Percentiles rank a stretch among this genome's conserved stretches.
phyloP scores from a whole-genome alignment of 2,329 filamentous ascomycete species.

The Dissoconium aciculare region DNA sequence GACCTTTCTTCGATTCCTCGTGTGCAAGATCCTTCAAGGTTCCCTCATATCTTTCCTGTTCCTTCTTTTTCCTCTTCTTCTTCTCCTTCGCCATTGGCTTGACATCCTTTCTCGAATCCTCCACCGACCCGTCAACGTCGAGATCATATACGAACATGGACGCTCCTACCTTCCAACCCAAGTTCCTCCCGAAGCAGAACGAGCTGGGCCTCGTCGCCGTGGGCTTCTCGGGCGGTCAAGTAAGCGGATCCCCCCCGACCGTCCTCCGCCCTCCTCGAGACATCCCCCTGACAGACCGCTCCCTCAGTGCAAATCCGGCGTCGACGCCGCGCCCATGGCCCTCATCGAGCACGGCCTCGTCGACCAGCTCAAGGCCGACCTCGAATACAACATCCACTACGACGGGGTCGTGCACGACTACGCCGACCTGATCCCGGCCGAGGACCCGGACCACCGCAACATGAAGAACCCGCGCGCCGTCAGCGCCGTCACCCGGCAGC shows the following conservation, averaged over 20 bases:
- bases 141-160: no score
- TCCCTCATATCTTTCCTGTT: no score
- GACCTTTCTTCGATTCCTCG: no score
- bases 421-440: slow-evolving; percentile 52
- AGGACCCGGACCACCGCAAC: slow-evolving; percentile 65
- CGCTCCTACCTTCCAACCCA: slow-evolving; percentile 45
- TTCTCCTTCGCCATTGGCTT: no score
- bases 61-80: no score
- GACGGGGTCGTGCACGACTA: slow-evolving; percentile 74
- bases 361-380: slow-evolving; percentile 64
- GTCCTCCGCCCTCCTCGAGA: background rate
- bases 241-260: slow-evolving; percentile 30
- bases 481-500: slow-evolving; percentile 65
- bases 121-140: no score
- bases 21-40: no score
- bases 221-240: slow-evolving; percentile 92
- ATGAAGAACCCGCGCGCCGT: slow-evolving; percentile 92
- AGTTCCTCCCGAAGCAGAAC: slow-evolving; percentile 64
- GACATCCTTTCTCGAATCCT: no score
- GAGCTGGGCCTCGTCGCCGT: slow-evolving; percentile 88
- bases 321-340: slow-evolving; percentile 78
- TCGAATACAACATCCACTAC: slow-evolving; percentile 77
- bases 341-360: slow-evolving; percentile 82
- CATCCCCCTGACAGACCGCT: background rate
- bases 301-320: slow-evolving; percentile 66